Percentiles rank a stretch among this genome's conserved stretches.
Conservation (phyloP, 2,329 filamentous ascomycete genomes). For the Nemania bipapillata region DNA sequence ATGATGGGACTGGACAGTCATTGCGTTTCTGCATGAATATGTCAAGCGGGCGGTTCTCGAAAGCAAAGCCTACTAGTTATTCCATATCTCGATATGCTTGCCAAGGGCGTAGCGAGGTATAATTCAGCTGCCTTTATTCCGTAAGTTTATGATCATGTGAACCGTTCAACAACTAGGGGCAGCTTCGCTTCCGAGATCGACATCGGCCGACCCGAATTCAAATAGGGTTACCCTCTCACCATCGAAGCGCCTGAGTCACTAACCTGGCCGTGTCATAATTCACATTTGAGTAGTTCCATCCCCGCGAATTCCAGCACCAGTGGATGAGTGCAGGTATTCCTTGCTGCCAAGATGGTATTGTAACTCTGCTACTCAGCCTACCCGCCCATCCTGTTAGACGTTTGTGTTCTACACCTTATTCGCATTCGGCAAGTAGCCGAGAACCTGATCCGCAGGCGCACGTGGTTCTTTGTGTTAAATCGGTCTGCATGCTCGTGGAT, state of each 20-base stretch:
- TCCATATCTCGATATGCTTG: conserved; percentile 52
- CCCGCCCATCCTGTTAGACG: conserved; percentile 34
- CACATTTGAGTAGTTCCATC: conserved; percentile 47
- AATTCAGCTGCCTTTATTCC: conserved; percentile 51
- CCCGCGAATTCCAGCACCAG: conserved; percentile 49
- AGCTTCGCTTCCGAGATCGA: conserved; percentile 55
- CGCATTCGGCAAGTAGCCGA: conserved; percentile 46
- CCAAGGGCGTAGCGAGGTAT: conserved; percentile 54
- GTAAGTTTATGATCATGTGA: conserved; percentile 54
- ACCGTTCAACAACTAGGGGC: conserved; percentile 49
- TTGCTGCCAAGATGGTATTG: conserved; percentile 53
- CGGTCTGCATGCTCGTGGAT: conserved; percentile 54
- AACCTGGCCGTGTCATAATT: conserved; percentile 54
- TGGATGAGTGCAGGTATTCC: conserved; percentile 51
- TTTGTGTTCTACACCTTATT: conserved; percentile 50
- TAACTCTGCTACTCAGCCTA: conserved; percentile 45
- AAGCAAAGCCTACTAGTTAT: conserved; percentile 46
- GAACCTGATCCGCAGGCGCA: conserved; percentile 52
- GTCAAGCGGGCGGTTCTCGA: background rate
- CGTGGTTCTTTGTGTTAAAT: conserved; percentile 51
- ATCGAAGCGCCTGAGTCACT: conserved; percentile 51
- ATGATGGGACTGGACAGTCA: conserved; percentile 46
- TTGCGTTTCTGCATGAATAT: conserved; percentile 35
- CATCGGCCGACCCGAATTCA: conserved; percentile 54
- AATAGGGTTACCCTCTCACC: conserved; percentile 54